Conservation (phyloP, 2,329 filamentous ascomycete species). For the Cladophialophora bantiana region DNA sequence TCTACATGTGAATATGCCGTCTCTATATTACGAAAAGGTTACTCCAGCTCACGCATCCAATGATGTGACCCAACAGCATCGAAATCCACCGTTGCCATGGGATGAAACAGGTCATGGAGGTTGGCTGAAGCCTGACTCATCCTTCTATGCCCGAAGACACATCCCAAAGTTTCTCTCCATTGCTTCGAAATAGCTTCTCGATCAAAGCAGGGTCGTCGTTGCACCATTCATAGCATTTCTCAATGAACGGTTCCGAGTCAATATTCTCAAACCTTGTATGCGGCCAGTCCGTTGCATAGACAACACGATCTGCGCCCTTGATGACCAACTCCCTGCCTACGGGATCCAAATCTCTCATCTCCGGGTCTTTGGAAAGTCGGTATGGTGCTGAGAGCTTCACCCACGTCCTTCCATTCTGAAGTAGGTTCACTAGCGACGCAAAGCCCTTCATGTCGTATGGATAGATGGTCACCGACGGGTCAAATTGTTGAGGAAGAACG, state of each 20-base stretch:
- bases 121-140: background rate
- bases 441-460: conserved; percentile 61
- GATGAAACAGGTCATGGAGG: background rate
- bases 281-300: conserved; percentile 70
- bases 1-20: background rate
- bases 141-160: conserved; percentile 16
- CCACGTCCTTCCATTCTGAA: conserved; percentile 56
- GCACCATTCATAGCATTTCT: conserved; percentile 63
- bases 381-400: conserved; percentile 68
- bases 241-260: conserved; percentile 63
- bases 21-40: background rate
- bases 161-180: conserved; percentile 62
- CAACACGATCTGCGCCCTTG: conserved; percentile 54
- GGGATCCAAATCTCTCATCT: conserved; percentile 56
- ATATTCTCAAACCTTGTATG: conserved; percentile 67
- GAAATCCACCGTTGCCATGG: background rate
- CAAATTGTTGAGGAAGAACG: conserved; percentile 43
- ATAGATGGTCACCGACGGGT: conserved; percentile 42
- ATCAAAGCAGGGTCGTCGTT: conserved; percentile 22
- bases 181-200: conserved; percentile 61
- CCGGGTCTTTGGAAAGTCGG: conserved; percentile 56
- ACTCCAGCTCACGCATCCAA: background rate
- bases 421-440: conserved; percentile 55
- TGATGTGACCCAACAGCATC: background rate
- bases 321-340: conserved; percentile 59